These are phyloP conservation scores for Rhodotorula kratochvilovae DNA, from an alignment of 768 basidiomycete genomes.

Conservation along the genomic window DNA sequence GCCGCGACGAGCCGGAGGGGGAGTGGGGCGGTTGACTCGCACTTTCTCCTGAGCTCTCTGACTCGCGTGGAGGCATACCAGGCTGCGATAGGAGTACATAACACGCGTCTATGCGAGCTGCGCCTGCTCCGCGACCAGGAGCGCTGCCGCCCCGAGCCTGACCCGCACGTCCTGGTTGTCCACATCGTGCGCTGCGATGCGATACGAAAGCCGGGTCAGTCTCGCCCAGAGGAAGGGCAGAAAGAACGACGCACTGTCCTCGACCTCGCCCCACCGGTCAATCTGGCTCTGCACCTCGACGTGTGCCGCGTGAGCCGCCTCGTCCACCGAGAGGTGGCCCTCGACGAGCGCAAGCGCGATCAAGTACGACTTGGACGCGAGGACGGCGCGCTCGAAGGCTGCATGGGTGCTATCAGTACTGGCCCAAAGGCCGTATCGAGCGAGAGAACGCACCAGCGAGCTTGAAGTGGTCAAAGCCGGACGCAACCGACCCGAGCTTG, in stretches of 20 bases:
- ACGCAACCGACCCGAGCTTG: conserved; percentile 59
- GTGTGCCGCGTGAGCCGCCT: conserved; percentile 76
- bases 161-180: conserved; percentile 89
- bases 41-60: neutral
- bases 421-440: fast-evolving
- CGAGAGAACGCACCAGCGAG: conserved; percentile 69
- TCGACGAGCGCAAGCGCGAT: conserved; percentile 79
- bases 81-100: neutral
- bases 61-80: neutral
- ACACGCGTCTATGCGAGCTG: conserved; percentile 8
- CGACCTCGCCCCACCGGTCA: conserved; percentile 97
- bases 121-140: conserved; percentile 24
- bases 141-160: conserved; percentile 65
- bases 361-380: conserved; percentile 83
- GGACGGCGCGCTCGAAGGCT: conserved; percentile 89
- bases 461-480: conserved; percentile 71
- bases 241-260: conserved; percentile 70
- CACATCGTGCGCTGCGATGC: conserved; percentile 80
- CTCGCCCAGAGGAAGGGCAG: neutral
- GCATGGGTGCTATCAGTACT: neutral
- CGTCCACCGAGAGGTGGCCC: conserved; percentile 68
- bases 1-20: neutral
- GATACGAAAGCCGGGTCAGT: neutral
- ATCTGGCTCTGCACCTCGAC: conserved; percentile 96
- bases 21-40: neutral